Conservation (phyloP, 192 early-diverging fungal genomes). For the Lunasporangiospora selenospora region DNA sequence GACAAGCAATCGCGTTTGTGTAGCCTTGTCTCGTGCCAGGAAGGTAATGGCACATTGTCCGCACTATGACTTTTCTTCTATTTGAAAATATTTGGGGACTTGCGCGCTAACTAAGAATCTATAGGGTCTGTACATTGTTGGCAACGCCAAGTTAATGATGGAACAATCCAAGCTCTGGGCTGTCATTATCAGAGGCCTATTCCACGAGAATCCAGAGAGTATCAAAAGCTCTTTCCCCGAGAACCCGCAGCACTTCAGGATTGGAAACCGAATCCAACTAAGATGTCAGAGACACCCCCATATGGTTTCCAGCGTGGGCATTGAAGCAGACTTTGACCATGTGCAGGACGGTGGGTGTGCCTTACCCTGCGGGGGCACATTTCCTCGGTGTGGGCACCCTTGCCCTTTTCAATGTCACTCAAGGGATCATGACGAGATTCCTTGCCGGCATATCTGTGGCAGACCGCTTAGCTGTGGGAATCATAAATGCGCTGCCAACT, state of each 20-base stretch:
- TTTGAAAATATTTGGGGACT: neutral
- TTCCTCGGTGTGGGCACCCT: constrained; percentile 47
- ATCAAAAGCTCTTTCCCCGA: constrained; percentile 32
- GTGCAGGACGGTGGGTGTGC: constrained; percentile 57
- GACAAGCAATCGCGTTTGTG: constrained; percentile 63
- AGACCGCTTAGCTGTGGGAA: constrained; percentile 14
- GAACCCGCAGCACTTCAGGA: constrained; percentile 17
- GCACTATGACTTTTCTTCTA: neutral
- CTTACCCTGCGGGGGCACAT: constrained; percentile 33
- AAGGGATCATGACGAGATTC: constrained; percentile 14
- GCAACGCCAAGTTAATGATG: constrained; percentile 55
- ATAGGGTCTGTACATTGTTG: constrained; percentile 63
- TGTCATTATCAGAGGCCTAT: constrained; percentile 46
- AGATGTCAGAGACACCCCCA: constrained; percentile 50
- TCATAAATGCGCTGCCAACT: constrained; percentile 17
- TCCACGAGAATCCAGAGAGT: constrained; percentile 12
- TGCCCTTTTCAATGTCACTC: constrained; percentile 31
- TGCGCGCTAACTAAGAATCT: no score
- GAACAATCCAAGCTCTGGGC: constrained; percentile 55
- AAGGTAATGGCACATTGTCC: no score
- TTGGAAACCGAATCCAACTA: constrained; percentile 50
- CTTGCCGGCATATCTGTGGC: constrained; percentile 25
- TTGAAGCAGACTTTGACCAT: constrained; percentile 52
- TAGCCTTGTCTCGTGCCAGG: constrained; percentile 62
- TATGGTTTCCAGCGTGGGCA: constrained; percentile 35